Evolutionary conservation across 768 basidiomycete species (phyloP), one percentile per base, ranked within the genome.

Genomic region (Tricholoma terreum): DNA sequence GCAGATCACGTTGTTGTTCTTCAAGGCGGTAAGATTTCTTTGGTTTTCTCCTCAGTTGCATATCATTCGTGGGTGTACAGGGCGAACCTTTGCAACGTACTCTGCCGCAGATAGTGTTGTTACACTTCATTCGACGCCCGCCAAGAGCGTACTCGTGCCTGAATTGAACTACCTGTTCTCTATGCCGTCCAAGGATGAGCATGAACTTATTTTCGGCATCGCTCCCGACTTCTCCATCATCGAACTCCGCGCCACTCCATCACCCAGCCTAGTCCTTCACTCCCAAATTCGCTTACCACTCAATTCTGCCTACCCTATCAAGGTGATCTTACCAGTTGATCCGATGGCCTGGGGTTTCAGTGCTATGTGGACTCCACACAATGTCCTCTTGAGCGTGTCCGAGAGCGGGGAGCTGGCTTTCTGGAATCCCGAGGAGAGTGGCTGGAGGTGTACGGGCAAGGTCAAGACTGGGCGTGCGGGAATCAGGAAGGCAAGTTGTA

Each of bases 281-380:
- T 81, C 83, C 12, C 76, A 78, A 49, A 77, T 76, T 27, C 69
- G 67, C 34, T 75, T 92, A 3, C 87, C 89, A 0, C 58, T 75
- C 1, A 67, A 68, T 50, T 75, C 77, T 5, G 57, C 75, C 1
- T 68, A 69, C 50, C 74, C 77, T 5, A 78, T 79, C 8, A 73
- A 75, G 52, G 75, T 84, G 58, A 85, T 94, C 24, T 67, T 92
- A 24, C 87, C 89, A 12, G 90, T 94, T 6, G 92, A 94, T 67
- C 92, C 92, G 0, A 94, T 92, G 92, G 86, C 85, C 8, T 92
- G 92, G 92, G 82, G 84, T 52, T 69, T 72, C 55, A 70, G 72
- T 19, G 68, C 73, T 6, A 65, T 74, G 36, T 78, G 79, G 75
- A 74, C 72, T 30, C 79, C 79, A 52, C 85, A 82, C 60, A 93